Conservation (phyloP, 2,329 filamentous ascomycete genomes). For the Ceratocystis variospora region DNA sequence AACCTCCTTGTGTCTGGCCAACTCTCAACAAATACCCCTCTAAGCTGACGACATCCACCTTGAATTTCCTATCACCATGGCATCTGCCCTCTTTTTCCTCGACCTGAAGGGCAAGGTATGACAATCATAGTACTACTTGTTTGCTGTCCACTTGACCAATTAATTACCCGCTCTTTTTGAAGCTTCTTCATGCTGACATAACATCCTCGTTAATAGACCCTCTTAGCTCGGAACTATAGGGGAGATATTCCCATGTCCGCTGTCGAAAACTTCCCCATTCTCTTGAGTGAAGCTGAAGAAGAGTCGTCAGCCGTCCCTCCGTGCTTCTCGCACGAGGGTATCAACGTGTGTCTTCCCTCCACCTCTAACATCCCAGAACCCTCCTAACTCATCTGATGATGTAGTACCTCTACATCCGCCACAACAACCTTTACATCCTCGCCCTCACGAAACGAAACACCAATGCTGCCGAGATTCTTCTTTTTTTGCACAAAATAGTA, state of each 20-base stretch:
- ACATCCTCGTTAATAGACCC: conserved; percentile 51
- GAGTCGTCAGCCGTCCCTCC: conserved; percentile 94
- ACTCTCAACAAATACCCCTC: background rate
- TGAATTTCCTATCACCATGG: conserved; percentile 45
- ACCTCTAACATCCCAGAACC: conserved; percentile 18
- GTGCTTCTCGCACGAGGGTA: conserved; percentile 96
- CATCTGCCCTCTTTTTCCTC: conserved; percentile 94
- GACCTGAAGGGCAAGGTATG: conserved; percentile 97
- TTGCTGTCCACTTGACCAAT: background rate
- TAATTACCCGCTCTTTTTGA: background rate
- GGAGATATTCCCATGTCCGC: conserved; percentile 99
- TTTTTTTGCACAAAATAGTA: conserved; percentile 95
- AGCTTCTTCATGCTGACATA: conserved; percentile 7
- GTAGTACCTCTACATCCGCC: conserved; percentile 95
- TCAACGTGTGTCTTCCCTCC: conserved; percentile 58
- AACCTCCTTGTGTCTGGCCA: background rate
- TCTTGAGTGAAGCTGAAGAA: conserved; percentile 96
- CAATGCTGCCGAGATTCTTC: conserved; percentile 93
- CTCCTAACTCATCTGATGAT: conserved; percentile 14
- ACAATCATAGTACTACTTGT: conserved; percentile 1
- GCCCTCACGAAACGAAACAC: conserved; percentile 97
- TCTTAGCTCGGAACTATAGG: conserved; percentile 94
- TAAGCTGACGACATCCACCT: background rate
- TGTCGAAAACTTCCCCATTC: conserved; percentile 91
- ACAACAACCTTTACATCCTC: conserved; percentile 97